Base-by-base conservation (phyloP, 2,329 filamentous ascomycete genomes). In the Dactylellina haptotyla region DNA sequence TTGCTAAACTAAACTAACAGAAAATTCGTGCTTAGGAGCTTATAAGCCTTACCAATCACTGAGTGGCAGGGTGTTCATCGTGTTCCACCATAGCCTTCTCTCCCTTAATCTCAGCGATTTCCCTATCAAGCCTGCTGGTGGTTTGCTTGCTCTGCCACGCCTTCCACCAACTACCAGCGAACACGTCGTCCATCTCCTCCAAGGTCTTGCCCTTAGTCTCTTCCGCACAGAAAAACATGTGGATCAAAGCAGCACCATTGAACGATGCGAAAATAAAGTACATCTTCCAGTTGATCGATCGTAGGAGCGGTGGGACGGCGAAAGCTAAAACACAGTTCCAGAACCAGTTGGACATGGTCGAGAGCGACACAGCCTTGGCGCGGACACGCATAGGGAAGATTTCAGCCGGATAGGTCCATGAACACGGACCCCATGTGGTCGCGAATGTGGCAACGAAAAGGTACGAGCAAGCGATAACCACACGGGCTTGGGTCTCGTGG, bases 201-300 rank as follows among this genome's bases (percentile, higher is more conserved):
- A 93, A 85, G 0, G 89, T 90, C 81, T 88, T 90, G 10, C 89
- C 89, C 51, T 78, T 78, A 3, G 77, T 78, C 54, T 78, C 86
- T 0, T 89, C 89, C 76, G 87, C 87, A 14, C 84, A 80, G 75
- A 93, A 83, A 79, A 87, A 86, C 78, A 90, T 87, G 79, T 92
- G 89, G 57, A 92, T 79, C 41, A 88, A 87, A 77, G 90, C 90
- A 4, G 84, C 83, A 0, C 84, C 84, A 79, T 90, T 90, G 83
- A 92, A 92, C 14, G 87, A 84, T 10, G 85, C 91, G 78, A 94
- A 94, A 75, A 94, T 84, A 80, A 93, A 86, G 80, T 93, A 93
- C 77, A 77, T 77, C 41, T 77, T 84, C 81, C 82, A 88, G 80
- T 87, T 87, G 78, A 87, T 87, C 63, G 84, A 84, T 79, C 81